Evolutionary conservation across 139 green algal species (phyloP), one percentile per base, ranked within the genome.

Genomic region (Picochlorum sp.): DNA sequence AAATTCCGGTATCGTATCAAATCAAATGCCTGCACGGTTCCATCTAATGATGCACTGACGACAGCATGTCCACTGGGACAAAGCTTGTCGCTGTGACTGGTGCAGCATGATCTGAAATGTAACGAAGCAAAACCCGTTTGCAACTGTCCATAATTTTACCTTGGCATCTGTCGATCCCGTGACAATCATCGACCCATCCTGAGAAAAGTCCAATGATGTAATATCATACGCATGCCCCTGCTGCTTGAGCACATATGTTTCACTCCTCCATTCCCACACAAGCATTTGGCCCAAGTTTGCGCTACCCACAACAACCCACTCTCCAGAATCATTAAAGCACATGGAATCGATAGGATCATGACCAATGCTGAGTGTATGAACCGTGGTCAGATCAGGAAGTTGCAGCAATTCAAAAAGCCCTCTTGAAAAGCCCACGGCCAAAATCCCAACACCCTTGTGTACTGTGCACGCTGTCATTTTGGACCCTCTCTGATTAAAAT

Each of bases 251-350:
- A 96, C 87, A 68, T 98, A 97, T 23, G 73, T 91, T 79, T 98
- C 93, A 18, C 72, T 86, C 38, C 86, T 80, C 93, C 93, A 98
- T 70, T 98, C 93, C 93, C 93, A 98, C 49, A 98, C 93, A 67
- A 98, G 81, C 81, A 98, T 77, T 85, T 98, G 93, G 6, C 93
- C 93, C 51, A 98, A 81, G 49, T 69, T 70, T 7, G 89, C 86
- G 45, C 82, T 89, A 4, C 90, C 90, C 20, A 96, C 61, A 5
- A 82, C 77, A 26, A 87, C 21, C 92, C 91, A 97, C 63, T 97
- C 90, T 4, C 91, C 91, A 18, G 47, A 70, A 15, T 73, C 32
- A 62, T 89, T 95, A 83, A 96, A 97, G 3, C 75, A 62, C 13
- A 88, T 63, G 3, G 78, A 66, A 14, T 57, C 89, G 47, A 98